Evolutionary conservation across 2,329 filamentous ascomycete species (phyloP), one percentile per base, ranked within the genome.

Genomic region (Diplodia intermedia): DNA sequence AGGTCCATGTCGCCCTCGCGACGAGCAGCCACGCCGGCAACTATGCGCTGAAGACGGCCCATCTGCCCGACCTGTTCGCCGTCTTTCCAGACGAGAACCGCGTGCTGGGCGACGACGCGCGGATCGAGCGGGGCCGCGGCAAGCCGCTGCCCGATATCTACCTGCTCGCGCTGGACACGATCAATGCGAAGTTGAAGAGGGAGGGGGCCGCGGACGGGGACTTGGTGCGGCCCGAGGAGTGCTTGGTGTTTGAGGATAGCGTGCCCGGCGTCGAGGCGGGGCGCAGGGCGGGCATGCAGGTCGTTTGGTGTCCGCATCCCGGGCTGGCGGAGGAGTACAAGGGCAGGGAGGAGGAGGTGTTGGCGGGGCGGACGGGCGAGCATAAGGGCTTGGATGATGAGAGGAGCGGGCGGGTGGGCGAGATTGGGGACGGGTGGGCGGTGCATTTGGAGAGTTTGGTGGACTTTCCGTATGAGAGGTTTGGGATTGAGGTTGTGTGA

Each of bases 121-220:
- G 95, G 62, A 91, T 99, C 72, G 82, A 86, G 0, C 80, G 85
- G 3, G 94, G 94, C 0, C 84, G 93, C n/a, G 95, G 95, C 14
- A 99, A 99, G 81, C 95, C 95, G 0, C 86, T 94, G 38, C 95
- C 94, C 0, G 94, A 99, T 80, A 99, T 99, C 72, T 98, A 97
- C 79, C 82, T 96, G 9, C 84, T 98, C 0, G 94, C 95, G 0
- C 83, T 99, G 67, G 84, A 91, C 79, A 91, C 89, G 3, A 90
- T 99, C 77, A 99, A 99, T 79, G 86, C 87, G 53, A 88, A 88
- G 18, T 83, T 96, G 7, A 82, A 81, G 12, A 70, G 83, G 0
- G 79, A 83, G 4, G 88, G 87, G 0, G 52, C 18, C n/a, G 72
- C 74, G 49, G 89, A 90, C 63, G 82, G 85, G 71, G 82, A 86